Evolutionary conservation across 257 asterid genomes (phyloP).

Genomic region (Plantago major): DNA sequence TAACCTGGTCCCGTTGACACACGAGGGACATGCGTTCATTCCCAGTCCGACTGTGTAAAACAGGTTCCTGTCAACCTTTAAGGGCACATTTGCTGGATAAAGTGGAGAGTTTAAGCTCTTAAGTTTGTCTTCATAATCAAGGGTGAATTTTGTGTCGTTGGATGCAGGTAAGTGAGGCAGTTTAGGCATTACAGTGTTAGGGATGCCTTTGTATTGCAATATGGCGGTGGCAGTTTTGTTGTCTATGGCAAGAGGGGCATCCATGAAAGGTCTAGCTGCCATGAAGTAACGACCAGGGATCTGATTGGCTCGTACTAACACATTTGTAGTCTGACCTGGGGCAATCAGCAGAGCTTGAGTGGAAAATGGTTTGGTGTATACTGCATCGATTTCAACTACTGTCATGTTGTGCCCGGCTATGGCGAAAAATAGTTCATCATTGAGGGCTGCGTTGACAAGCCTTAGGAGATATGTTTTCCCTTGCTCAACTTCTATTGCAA

Average conservation of each 20-base stretch:
- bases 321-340: conserved; percentile 50
- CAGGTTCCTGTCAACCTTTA: conserved; percentile 31
- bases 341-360: conserved; percentile 39
- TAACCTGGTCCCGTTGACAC: conserved; percentile 36
- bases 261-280: conserved; percentile 45
- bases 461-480: conserved; percentile 46
- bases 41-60: conserved; percentile 46
- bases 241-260: conserved; percentile 36
- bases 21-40: conserved; percentile 35
- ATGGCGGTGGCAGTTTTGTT: conserved; percentile 49
- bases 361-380: conserved; percentile 45
- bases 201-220: conserved; percentile 40
- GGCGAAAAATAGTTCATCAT: conserved; percentile 42
- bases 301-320: conserved; percentile 41
- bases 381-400: conserved; percentile 50
- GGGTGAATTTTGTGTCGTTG: conserved; percentile 34
- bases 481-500: conserved; percentile 45
- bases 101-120: conserved; percentile 38
- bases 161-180: conserved; percentile 34
- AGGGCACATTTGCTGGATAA: conserved; percentile 44
- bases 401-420: conserved; percentile 41
- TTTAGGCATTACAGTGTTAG: conserved; percentile 26
- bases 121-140: conserved; percentile 24
- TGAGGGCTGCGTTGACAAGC: conserved; percentile 44
- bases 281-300: conserved; percentile 39